Evolutionary conservation across 2,329 filamentous ascomycete species (phyloP), one percentile per base, ranked within the genome.

Genomic region (Colletotrichum phormii): DNA sequence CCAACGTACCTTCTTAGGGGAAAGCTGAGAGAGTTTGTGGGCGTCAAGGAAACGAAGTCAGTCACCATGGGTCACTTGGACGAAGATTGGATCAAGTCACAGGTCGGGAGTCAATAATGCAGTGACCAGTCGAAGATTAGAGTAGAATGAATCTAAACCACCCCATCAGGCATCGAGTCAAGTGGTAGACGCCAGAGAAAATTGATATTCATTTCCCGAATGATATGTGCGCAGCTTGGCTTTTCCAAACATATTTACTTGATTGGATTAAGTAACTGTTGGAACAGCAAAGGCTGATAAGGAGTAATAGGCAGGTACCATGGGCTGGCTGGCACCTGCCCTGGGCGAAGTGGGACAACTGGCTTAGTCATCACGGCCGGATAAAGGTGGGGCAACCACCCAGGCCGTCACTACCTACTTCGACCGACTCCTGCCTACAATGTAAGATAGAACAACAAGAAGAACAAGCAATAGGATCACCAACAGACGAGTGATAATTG

Each of bases 1-100:
- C 78, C 79, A 1, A 78, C 78, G 18, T 79, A 79, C 68, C 57
- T 80, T 49, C 72, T 80, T 4, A 75, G 79, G 57, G 65, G 37
- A 15, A 75, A 72, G 53, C 35, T 76, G 53, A 72, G 46, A 26
- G 59, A 54, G 3, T 69, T 60, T 18, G 33, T 64, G 11, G 70
- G 65, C 1, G 65, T 72, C 4, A 18, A 64, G 15, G 46, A 29
- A 5, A 55, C 26, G 1, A 59, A 8, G 12, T 13, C 65, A n/a
- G 65, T 64, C 4, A 64, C 54, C 2, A 35, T 72, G 65, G 70
- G 70, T 5, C 37, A 35, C 2, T n/a, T 69, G 54, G 70, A 72
- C 12, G 37, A 69, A 6, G 22, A 37, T n/a, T 69, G 70, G 70
- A 51, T 69, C n/a, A 59, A 59, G 42, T 26, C 42, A 5, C 64